phyloP scores from a whole-genome alignment of 208 protist genomes.

The Crithidia sp. region DNA sequence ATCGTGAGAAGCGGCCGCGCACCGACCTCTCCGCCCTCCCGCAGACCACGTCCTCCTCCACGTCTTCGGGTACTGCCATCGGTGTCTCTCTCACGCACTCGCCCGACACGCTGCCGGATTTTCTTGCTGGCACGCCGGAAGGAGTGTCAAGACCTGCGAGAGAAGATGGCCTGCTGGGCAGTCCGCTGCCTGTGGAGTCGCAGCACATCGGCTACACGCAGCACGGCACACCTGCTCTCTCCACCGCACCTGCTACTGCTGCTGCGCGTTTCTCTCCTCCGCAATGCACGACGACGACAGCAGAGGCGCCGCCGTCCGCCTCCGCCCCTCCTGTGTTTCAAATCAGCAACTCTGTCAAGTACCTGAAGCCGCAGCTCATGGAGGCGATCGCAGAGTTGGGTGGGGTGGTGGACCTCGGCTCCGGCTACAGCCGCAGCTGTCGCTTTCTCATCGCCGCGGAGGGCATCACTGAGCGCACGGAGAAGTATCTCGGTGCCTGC shows the following conservation, averaged over 20 bases:
- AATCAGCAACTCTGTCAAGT: constrained; percentile 64
- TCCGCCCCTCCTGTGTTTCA: constrained; percentile 46
- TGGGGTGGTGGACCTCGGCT: constrained; percentile 48
- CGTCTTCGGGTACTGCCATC: background rate
- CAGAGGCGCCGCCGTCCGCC: background rate
- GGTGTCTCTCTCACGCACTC: no score
- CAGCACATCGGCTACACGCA: constrained; percentile 37
- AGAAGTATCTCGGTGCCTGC: constrained; percentile 79
- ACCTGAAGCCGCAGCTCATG: constrained; percentile 41
- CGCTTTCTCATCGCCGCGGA: constrained; percentile 70
- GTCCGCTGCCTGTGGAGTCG: constrained; percentile 8
- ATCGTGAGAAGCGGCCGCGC: constrained; percentile 8
- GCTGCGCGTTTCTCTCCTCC: background rate
- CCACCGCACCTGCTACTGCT: background rate
- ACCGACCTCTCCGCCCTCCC: background rate
- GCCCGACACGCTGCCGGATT: background rate
- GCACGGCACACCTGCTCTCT: background rate
- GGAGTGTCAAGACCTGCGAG: background rate
- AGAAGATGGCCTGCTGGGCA: no score
- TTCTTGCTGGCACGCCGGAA: background rate
- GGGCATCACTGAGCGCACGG: constrained; percentile 74
- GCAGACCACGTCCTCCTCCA: background rate
- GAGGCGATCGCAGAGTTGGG: constrained; percentile 50
- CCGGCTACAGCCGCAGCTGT: constrained; percentile 40
- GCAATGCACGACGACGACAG: background rate